Evolutionary conservation across 257 asterid genomes (phyloP), one percentile per base, ranked within the genome.

Genomic region (Leonotis leonurus): DNA sequence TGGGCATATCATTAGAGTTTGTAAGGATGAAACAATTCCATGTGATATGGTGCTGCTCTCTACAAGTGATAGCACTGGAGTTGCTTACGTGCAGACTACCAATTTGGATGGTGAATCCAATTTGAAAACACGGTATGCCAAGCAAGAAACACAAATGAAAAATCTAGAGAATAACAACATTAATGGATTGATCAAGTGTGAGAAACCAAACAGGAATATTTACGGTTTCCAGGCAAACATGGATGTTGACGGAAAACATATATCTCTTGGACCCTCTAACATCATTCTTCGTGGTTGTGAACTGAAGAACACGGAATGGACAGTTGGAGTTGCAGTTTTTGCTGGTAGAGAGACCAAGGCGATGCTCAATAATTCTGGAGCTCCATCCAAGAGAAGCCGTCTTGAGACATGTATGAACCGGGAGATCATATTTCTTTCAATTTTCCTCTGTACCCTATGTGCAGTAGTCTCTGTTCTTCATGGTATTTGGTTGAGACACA

Each of bases 91-190:
- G 21, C 95, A 89, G 75, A 93, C 99, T 1, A 82, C 87, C 44
- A 93, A 93, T 83, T 84, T 93, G 83, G 99, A 93, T 29, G 99
- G 99, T 8, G 99, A 93, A 49, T 87, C 99, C 6, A 93, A 93
- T 82, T 71, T 93, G 65, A 93, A 93, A 82, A 89, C 96, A 18
- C 87, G 97, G 26, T 93, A 93, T 61, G 96, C 99, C 0, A 89
- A 87, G 84, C 99, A 93, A 78, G 99, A 93, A 64, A 93, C 94
- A 0, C 95, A 89, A 53, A 72, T 73, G 84, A 87, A 75, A 53
- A 78, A 71, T 56, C 77, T 69, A 0, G 89, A 80, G 75, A 61
- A 39, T 50, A 87, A 69, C 62, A 72, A 16, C 22, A 67, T 89
- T 29, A 69, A 43, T 44, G 96, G 96, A 60, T 22, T 85, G 74